Conservation (phyloP, 345 rosid genomes). For the Brassica cretica region DNA sequence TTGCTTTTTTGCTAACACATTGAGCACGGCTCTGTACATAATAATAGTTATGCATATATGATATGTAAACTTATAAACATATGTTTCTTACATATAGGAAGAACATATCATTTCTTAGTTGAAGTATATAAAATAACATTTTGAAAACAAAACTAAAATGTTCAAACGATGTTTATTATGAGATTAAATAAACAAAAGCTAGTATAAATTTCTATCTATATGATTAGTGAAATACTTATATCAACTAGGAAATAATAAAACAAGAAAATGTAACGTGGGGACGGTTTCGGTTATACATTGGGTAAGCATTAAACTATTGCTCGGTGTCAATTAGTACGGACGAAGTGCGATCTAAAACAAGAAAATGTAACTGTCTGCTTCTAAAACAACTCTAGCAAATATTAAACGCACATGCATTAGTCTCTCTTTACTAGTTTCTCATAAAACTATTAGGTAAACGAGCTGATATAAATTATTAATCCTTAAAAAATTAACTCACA, state of each 20-base stretch:
- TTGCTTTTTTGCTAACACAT: too few species aligned
- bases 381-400: slow-evolving; percentile 2
- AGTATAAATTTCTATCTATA: neutral
- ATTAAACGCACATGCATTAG: slow-evolving; percentile 25
- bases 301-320: slow-evolving; percentile 8
- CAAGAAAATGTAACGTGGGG: neutral
- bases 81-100: neutral
- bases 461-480: too few species aligned
- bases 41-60: slow-evolving; percentile 9
- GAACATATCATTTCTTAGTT: neutral
- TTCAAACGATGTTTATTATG: neutral
- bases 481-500: slow-evolving; percentile 1
- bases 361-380: slow-evolving; percentile 17
- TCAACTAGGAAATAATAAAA: neutral
- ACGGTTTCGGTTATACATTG: slow-evolving; percentile 28
- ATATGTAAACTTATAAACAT: neutral
- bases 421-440: neutral
- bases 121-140: neutral
- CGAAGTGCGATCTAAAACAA: slow-evolving; percentile 23
- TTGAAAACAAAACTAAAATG: neutral
- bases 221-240: neutral
- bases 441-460: neutral
- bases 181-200: neutral
- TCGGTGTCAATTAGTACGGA: slow-evolving; percentile 40
- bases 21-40: neutral